A percentile compares a stretch with the other conserved stretches of the same genome.
phyloP scores from a whole-genome alignment of 1,284 basidiomycete species.

The Xanthoconium separans region DNA sequence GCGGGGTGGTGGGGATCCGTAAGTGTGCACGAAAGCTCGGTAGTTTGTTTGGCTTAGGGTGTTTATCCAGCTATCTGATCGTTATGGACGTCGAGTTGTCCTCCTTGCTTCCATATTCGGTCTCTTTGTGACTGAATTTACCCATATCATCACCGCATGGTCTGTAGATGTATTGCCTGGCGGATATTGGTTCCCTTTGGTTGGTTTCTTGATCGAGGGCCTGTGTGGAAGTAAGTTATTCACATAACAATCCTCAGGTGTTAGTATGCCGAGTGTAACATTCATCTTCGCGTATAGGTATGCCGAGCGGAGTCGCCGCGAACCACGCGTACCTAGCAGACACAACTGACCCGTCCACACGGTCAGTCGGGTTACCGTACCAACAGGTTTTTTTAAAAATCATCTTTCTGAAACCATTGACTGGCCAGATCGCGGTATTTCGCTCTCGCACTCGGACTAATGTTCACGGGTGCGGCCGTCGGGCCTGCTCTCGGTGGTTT shows the following conservation, averaged over 20 bases:
- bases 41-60: neutral
- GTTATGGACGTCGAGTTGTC: constrained; percentile 69
- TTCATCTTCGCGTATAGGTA: constrained; percentile 15
- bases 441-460: constrained; percentile 59
- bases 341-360: constrained; percentile 25
- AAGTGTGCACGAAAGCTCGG: constrained; percentile 3
- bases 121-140: constrained; percentile 62
- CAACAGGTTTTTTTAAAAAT: neutral
- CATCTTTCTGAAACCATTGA: neutral
- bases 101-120: constrained; percentile 66
- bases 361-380: constrained; percentile 16
- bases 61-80: constrained; percentile 66
- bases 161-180: constrained; percentile 66
- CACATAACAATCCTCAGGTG: neutral
- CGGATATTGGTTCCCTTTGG: constrained; percentile 80
- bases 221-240: constrained; percentile 64
- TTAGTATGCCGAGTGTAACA: neutral
- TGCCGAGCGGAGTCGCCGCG: constrained; percentile 18
- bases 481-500: constrained; percentile 74
- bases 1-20: constrained; percentile 84
- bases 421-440: constrained; percentile 54
- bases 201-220: constrained; percentile 76
- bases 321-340: constrained; percentile 28
- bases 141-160: constrained; percentile 64
- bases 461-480: constrained; percentile 65